Percentiles rank a stretch among this genome's conserved stretches.
phyloP scores from a whole-genome alignment of 352 stramenopile species.

The Globisporangium apiculatum region DNA sequence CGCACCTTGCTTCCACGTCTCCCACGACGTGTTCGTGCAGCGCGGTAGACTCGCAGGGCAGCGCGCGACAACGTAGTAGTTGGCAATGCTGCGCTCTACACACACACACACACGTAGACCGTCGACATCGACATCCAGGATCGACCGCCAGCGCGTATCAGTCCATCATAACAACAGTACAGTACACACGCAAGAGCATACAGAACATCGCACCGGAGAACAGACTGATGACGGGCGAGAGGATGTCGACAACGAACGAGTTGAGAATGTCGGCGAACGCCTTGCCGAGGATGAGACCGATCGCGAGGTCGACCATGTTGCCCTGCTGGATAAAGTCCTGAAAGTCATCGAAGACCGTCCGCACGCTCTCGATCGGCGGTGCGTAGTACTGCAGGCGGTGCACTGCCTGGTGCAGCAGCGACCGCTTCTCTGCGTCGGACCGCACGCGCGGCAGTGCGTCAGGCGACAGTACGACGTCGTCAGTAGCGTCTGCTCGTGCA shows the following conservation, averaged over 20 bases:
- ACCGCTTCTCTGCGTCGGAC: constrained; percentile 8
- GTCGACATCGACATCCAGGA: no score
- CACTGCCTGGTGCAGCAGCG: constrained; percentile 14
- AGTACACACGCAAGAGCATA: no score
- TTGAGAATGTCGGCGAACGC: constrained; percentile 65
- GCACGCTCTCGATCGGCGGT: constrained; percentile 26
- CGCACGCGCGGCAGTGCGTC: constrained; percentile 2
- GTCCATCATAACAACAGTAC: no score
- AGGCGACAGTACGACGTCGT: constrained; percentile 4
- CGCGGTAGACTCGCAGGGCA: constrained; percentile 24
- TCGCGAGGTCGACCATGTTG: constrained; percentile 66
- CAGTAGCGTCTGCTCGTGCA: not conserved
- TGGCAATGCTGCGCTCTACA: constrained; percentile 46
- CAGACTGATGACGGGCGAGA: constrained; percentile 58
- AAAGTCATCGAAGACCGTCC: constrained; percentile 42
- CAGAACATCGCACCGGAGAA: constrained; percentile 33
- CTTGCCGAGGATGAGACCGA: constrained; percentile 61
- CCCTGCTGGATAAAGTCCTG: constrained; percentile 70
- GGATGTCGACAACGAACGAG: constrained; percentile 62
- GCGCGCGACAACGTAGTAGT: constrained; percentile 51
- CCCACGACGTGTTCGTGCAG: constrained; percentile 48
- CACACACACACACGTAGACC: not conserved
- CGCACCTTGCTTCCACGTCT: constrained; percentile 58
- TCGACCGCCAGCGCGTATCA: no score
- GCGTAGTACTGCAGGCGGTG: constrained; percentile 13